A percentile compares a stretch with the other conserved stretches of the same genome.
These are phyloP conservation scores for Dictyostelium capitatum DNA, from an alignment of 78 protist species.

Conservation along the genomic window DNA sequence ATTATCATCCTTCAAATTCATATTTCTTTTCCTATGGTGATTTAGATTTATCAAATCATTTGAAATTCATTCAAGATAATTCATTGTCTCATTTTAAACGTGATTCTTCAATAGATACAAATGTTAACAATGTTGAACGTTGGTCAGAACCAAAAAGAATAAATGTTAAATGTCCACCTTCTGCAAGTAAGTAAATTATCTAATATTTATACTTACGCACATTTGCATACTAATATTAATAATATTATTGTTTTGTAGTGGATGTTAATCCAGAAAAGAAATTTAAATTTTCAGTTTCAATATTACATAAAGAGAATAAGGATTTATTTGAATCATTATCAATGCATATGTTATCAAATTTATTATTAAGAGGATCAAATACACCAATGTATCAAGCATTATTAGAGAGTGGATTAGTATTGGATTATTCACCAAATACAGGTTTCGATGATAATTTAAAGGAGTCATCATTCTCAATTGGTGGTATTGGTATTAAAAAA, in stretches of 20 bases:
- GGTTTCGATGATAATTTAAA: slow-evolving; percentile 51
- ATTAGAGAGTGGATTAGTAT: slow-evolving; percentile 46
- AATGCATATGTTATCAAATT: slow-evolving; percentile 27
- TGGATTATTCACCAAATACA: slow-evolving; percentile 71
- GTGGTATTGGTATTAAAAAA: slow-evolving; percentile 64
- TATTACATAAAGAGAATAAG: slow-evolving; percentile 31
- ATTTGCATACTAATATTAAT: background rate
- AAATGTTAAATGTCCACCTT: slow-evolving; percentile 55
- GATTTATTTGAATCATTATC: slow-evolving; percentile 30
- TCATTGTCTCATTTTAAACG: slow-evolving; percentile 17
- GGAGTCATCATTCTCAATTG: slow-evolving; percentile 37
- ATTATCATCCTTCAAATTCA: slow-evolving; percentile 85
- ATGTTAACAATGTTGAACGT: slow-evolving; percentile 33
- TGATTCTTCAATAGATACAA: background rate
- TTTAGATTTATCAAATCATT: slow-evolving; percentile 11
- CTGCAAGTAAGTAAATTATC: slow-evolving; percentile 78
- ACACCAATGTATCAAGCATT: slow-evolving; percentile 81
- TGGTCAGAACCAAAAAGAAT: slow-evolving; percentile 66
- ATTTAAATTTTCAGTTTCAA: slow-evolving; percentile 27
- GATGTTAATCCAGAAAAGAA: slow-evolving; percentile 61
- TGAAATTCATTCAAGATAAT: slow-evolving; percentile 23
- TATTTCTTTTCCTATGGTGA: slow-evolving; percentile 78
- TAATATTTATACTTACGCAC: too few species aligned
- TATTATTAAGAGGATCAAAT: slow-evolving; percentile 55
- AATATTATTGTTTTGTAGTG: slow-evolving; percentile 7